These are phyloP conservation scores for Naganishia vaughanmartiniae DNA, from an alignment of 768 basidiomycete genomes.

Conservation along the genomic window DNA sequence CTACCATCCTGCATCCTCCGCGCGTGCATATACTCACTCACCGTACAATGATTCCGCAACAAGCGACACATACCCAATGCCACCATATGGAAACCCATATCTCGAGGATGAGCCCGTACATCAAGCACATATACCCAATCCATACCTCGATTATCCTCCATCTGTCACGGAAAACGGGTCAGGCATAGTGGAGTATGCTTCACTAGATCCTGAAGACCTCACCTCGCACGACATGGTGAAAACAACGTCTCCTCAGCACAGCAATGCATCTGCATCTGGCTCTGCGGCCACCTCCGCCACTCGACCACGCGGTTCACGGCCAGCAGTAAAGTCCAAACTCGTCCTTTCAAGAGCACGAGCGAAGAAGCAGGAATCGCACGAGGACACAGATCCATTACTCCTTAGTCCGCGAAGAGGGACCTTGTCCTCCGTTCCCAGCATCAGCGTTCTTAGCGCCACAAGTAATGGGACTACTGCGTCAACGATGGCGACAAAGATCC, in stretches of 20 bases:
- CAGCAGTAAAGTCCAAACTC: conserved; percentile 43
- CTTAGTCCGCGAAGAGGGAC: neutral
- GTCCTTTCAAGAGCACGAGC: conserved; percentile 56
- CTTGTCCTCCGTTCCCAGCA: neutral
- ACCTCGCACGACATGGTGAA: neutral
- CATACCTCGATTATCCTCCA: conserved; percentile 14
- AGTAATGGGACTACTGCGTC: neutral
- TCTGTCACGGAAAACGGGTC: neutral
- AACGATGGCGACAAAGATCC: neutral
- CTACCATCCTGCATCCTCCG: neutral
- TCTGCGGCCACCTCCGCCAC: neutral
- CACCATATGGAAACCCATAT: conserved; percentile 2
- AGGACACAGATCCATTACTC: conserved; percentile 1
- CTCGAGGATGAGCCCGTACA: conserved; percentile 6
- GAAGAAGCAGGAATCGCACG: conserved; percentile 32
- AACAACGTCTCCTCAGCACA: neutral
- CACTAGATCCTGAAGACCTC: neutral
- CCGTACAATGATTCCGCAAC: neutral
- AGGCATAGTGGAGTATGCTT: neutral
- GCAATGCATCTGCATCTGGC: neutral
- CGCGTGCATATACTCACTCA: neutral
- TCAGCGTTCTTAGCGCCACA: neutral
- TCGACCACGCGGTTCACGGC: neutral
- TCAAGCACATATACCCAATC: neutral
- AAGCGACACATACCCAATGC: neutral